These are phyloP conservation scores for Vishniacozyma victoriae DNA, from an alignment of 768 basidiomycete genomes.

Conservation along the genomic window DNA sequence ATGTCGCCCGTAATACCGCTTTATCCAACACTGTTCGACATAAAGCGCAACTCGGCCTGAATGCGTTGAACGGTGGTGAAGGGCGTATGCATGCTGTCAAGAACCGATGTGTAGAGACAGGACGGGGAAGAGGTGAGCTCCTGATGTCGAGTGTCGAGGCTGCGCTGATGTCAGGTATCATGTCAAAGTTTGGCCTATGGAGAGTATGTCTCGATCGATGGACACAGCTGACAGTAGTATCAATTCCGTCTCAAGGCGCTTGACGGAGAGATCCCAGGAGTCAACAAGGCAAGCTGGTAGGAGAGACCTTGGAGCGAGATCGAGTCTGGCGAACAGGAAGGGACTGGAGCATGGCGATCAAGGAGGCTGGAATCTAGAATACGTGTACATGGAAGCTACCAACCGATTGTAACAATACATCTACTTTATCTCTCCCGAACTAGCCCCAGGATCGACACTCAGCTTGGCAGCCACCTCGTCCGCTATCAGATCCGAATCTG, in stretches of 20 bases:
- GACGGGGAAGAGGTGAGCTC: slow-evolving; percentile 66
- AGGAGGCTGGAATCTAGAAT: too few species aligned
- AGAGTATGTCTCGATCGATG: slow-evolving; percentile 54
- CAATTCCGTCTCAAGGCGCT: slow-evolving; percentile 85
- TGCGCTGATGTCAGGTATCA: slow-evolving; percentile 48
- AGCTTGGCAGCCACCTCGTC: background rate
- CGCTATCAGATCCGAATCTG: background rate
- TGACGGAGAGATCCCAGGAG: slow-evolving; percentile 74
- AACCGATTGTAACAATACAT: too few species aligned
- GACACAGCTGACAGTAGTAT: slow-evolving; percentile 55
- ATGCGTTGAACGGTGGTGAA: slow-evolving; percentile 68
- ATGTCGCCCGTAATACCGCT: slow-evolving; percentile 83
- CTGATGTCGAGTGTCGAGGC: background rate
- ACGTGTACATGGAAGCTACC: too few species aligned
- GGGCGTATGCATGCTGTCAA: slow-evolving; percentile 81
- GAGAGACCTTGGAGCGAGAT: background rate
- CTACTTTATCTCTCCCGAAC: too few species aligned
- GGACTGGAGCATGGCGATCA: too few species aligned
- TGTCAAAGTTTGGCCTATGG: slow-evolving; percentile 80
- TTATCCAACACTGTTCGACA: slow-evolving; percentile 83
- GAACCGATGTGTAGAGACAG: slow-evolving; percentile 79
- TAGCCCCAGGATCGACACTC: too few species aligned
- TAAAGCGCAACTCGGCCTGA: slow-evolving; percentile 88
- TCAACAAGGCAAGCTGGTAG: slow-evolving; percentile 87
- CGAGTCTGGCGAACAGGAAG: too few species aligned